Percentiles rank a stretch among this genome's conserved stretches.
Conservation (phyloP, 192 early-diverging fungal species). For the Lunasporangiospora selenospora region DNA sequence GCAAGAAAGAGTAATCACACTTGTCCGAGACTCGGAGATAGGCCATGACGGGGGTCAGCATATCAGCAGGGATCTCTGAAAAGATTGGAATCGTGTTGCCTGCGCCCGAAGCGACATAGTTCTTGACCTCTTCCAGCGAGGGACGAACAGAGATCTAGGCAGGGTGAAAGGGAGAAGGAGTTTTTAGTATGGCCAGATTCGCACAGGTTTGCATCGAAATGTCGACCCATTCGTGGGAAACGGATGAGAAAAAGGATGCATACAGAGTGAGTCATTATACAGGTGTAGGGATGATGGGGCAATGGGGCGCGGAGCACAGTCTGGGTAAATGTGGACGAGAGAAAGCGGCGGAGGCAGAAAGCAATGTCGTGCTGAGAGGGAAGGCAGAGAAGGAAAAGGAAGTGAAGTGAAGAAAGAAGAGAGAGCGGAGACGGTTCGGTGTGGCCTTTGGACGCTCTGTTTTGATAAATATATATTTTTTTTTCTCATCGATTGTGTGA, state of each 20-base stretch:
- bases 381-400: not conserved
- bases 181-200: too few relatives aligned
- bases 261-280: not conserved
- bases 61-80: conserved; percentile 85
- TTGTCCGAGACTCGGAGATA: conserved; percentile 88
- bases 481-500: too few relatives aligned
- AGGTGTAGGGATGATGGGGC: not conserved
- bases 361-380: not conserved
- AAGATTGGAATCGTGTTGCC: conserved; percentile 95
- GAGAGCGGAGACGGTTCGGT: not conserved
- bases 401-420: not conserved
- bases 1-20: conserved; percentile 90
- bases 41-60: conserved; percentile 95
- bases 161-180: too few relatives aligned
- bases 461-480: too few relatives aligned
- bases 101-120: conserved; percentile 60
- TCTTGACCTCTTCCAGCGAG: conserved; percentile 72
- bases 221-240: too few relatives aligned
- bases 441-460: too few relatives aligned
- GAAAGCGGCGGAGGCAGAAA: not conserved
- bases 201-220: too few relatives aligned
- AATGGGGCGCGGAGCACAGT: not conserved
- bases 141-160: conserved; percentile 62
- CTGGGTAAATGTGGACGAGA: not conserved
- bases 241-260: not conserved